These are phyloP conservation scores for Fusarium pilosicola DNA, from an alignment of 2,329 filamentous ascomycete species.

Conservation along the genomic window DNA sequence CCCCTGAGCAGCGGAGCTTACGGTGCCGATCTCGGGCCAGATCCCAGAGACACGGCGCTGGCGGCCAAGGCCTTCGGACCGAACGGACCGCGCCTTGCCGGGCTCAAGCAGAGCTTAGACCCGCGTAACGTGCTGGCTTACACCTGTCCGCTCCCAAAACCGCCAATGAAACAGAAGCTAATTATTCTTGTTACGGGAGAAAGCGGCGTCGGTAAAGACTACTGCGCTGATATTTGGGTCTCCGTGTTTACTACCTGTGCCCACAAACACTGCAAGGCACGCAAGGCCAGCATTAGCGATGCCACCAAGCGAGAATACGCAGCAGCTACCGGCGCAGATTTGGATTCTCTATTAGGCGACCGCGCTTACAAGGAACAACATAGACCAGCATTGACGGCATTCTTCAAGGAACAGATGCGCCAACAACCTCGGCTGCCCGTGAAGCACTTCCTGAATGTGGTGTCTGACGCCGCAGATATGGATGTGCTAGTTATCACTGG, in stretches of 20 bases:
- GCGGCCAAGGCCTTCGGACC: slow-evolving; percentile 65
- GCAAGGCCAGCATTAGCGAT: slow-evolving; percentile 46
- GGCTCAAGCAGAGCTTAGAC: slow-evolving; percentile 62
- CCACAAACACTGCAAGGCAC: background rate
- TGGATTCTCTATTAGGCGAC: slow-evolving; percentile 60
- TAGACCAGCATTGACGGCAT: slow-evolving; percentile 61
- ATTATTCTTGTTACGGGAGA: slow-evolving; percentile 68
- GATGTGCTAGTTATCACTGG: background rate
- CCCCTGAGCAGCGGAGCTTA: slow-evolving; percentile 64
- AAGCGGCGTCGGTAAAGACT: slow-evolving; percentile 68
- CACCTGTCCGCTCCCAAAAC: slow-evolving; percentile 62
- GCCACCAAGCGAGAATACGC: slow-evolving; percentile 67
- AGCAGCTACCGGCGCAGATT: slow-evolving; percentile 57
- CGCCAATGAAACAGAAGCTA: slow-evolving; percentile 53
- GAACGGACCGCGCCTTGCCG: slow-evolving; percentile 60
- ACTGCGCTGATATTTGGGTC: slow-evolving; percentile 66
- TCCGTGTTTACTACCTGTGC: slow-evolving; percentile 48
- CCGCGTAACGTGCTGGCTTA: slow-evolving; percentile 63
- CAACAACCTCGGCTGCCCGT: slow-evolving; percentile 58
- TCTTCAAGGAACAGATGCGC: slow-evolving; percentile 58
- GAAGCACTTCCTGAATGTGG: slow-evolving; percentile 61
- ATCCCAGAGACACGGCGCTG: slow-evolving; percentile 64
- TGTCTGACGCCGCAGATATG: slow-evolving; percentile 46
- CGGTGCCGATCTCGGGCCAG: slow-evolving; percentile 70
- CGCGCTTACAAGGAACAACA: slow-evolving; percentile 72